Percentiles rank a stretch among this genome's conserved stretches.
Evolutionary conservation across 208 protist genomes (phyloP).

Genomic region (Wallacemonas sp.): DNA sequence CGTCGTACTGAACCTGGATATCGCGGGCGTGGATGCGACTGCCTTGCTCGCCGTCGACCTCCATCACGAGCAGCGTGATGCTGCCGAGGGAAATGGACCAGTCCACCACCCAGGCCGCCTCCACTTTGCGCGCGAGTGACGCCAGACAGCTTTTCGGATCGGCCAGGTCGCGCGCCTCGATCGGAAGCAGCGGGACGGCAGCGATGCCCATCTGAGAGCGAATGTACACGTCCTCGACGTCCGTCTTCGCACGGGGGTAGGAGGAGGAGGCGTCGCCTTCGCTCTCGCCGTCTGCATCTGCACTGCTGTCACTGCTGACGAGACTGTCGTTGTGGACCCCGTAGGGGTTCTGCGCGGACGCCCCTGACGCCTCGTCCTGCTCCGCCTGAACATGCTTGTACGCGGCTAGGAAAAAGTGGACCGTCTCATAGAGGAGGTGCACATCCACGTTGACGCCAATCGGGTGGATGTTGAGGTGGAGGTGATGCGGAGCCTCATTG

Average conservation of each 20-base stretch:
- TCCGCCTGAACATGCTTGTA: slow-evolving; percentile 4
- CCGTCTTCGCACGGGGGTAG: background rate
- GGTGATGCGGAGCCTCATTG: slow-evolving; percentile 5
- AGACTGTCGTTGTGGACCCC: too few species aligned
- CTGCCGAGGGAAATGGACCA: slow-evolving; percentile 28
- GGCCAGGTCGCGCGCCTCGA: slow-evolving; percentile 17
- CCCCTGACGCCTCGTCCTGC: background rate
- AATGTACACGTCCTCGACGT: background rate
- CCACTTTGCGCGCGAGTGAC: slow-evolving; percentile 29
- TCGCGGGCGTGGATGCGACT: slow-evolving; percentile 5
- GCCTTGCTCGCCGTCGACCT: slow-evolving; percentile 17
- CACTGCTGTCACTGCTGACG: too few species aligned
- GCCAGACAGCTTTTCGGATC: slow-evolving; percentile 11
- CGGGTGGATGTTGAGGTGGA: slow-evolving; percentile 22
- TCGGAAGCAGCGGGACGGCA: background rate
- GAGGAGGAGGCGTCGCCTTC: too few species aligned
- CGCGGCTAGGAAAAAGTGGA: slow-evolving; percentile 25
- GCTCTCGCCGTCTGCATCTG: background rate
- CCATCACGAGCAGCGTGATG: slow-evolving; percentile 27
- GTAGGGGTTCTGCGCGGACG: background rate
- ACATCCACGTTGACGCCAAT: slow-evolving; percentile 30
- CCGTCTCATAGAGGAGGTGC: slow-evolving; percentile 22
- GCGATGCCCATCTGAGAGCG: background rate
- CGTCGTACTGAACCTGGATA: slow-evolving; percentile 10
- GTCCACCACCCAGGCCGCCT: slow-evolving; percentile 28